Evolutionary conservation across 805 yeast genomes (phyloP), one percentile per base, ranked within the genome.

Genomic region (Wickerhamomyces pijperi): DNA sequence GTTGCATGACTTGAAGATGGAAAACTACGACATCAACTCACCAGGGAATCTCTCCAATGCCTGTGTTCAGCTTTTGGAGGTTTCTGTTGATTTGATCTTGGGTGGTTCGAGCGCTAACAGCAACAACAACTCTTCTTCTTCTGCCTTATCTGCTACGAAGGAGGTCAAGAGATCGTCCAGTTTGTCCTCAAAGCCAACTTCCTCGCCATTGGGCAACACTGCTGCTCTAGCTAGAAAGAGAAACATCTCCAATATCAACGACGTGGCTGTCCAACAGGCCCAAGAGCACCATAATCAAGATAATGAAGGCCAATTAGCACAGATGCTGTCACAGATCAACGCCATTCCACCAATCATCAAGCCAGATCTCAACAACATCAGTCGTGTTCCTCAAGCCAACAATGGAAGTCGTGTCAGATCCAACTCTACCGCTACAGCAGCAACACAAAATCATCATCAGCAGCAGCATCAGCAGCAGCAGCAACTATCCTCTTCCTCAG

Each of bases 41-140:
- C 76, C 85, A 1, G 86, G 87, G 0, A 67, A 77, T 32, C 54
- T 82, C 19, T 73, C 83, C 8, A 63, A 64, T 46, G 72, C 71
- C 43, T 73, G 83, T 35, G 63, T 74, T 34, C 68, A 65, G 37
- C 59, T 76, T 21, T 50, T 79, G 28, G 88, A 81, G 49, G 59
- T 64, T 49, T 72, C 87, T 0, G 63, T 80, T 14, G 72, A 77
- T 37, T 63, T 77, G 35, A 71, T 82, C n/a, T 51, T 82, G 38
- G 72, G 79, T 19, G 63, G 33, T 7, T 13, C 18, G 5, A 33
- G 34, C 5, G 28, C 32, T 13, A 35, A 19, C 12, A 19, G 25
- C n/a, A n/a, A n/a, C n/a, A n/a, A n/a, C n/a, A n/a, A n/a, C n/a
- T n/a, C n/a, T n/a, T n/a, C n/a, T n/a, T n/a, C n/a, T n/a, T n/a